Evolutionary conservation across 2,329 filamentous ascomycete species (phyloP), one percentile per base, ranked within the genome.

Genomic region (Botrytis hyacinthi): DNA sequence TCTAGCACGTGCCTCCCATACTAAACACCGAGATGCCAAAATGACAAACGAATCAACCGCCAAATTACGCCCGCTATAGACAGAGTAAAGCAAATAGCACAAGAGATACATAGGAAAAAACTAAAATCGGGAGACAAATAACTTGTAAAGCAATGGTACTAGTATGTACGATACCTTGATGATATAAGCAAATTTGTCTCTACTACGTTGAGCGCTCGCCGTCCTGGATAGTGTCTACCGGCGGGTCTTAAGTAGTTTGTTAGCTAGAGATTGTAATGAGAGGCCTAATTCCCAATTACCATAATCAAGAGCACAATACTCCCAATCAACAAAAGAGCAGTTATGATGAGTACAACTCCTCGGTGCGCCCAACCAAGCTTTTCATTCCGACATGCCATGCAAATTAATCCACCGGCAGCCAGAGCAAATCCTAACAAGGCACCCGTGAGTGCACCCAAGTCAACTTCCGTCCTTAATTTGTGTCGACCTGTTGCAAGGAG

Each of bases 361-460:
- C 84, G 84, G 70, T 86, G 85, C 35, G 83, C 65, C 71, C 85
- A 78, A 5, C 83, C 78, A 14, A 87, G 77, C 22, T 78, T 80
- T 67, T 86, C 85, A 59, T 83, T 82, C 51, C 89, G 85, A 69
- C 87, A 86, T 20, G 91, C 80, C 76, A 88, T 86, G 80, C 87
- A 86, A 48, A 87, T 88, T 10, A 93, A 84, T 1, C 86, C 91
- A 20, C 87, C 84, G 65, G 89, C 88, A 0, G 88, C 89, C 78
- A 90, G 90, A 74, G 90, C 86, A 59, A 94, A 80, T 76, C 90
- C 92, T 44, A 88, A 85, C 46, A 92, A 86, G 26, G 92, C 89
- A 16, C 92, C 92, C 59, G 93, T 85, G 1, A 92, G 86, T 2
- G 93, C 91, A 14, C 90, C 92, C 0, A 88, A 88, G 78, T 95